Evolutionary conservation across 2,329 filamentous ascomycete species (phyloP).

Genomic region (Biscogniauxia mediterranea): DNA sequence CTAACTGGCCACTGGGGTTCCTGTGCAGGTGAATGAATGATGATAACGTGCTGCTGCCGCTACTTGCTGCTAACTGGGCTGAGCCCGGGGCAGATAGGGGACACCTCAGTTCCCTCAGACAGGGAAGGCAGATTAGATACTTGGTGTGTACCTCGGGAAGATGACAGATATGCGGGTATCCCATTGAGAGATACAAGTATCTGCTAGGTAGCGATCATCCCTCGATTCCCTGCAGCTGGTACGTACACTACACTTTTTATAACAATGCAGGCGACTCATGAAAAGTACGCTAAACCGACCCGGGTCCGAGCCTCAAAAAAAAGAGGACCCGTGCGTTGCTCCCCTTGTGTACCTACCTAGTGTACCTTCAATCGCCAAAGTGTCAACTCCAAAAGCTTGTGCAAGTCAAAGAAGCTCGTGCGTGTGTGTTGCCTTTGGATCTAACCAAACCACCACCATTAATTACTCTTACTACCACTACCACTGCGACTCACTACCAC

Average conservation of each 20-base stretch:
- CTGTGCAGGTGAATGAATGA: not conserved
- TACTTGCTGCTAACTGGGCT: constrained; percentile 1
- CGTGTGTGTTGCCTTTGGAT: constrained; percentile 1
- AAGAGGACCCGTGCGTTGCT: not conserved
- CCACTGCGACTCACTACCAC: constrained; percentile 3
- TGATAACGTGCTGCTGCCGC: constrained; percentile 1
- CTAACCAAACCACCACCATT: not conserved
- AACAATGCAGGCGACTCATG: not conserved
- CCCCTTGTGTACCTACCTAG: not conserved
- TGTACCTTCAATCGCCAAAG: constrained; percentile 26
- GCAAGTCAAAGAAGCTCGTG: not conserved
- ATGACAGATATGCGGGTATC: not conserved
- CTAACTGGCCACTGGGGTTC: not conserved
- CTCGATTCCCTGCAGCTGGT: not conserved
- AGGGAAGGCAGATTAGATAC: not conserved
- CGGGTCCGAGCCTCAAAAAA: constrained; percentile 8
- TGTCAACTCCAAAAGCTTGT: constrained; percentile 23
- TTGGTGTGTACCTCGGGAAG: not conserved
- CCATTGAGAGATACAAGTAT: too few relatives aligned
- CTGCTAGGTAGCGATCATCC: not conserved
- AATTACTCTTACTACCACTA: constrained; percentile 9
- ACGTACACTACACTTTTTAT: not conserved
- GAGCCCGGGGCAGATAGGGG: not conserved
- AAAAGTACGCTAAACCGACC: constrained; percentile 20
- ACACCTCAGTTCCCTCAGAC: not conserved